Percentiles rank a stretch among this genome's conserved stretches.
phyloP scores from a whole-genome alignment of 331 rosid species.

The Malus hybrid region DNA sequence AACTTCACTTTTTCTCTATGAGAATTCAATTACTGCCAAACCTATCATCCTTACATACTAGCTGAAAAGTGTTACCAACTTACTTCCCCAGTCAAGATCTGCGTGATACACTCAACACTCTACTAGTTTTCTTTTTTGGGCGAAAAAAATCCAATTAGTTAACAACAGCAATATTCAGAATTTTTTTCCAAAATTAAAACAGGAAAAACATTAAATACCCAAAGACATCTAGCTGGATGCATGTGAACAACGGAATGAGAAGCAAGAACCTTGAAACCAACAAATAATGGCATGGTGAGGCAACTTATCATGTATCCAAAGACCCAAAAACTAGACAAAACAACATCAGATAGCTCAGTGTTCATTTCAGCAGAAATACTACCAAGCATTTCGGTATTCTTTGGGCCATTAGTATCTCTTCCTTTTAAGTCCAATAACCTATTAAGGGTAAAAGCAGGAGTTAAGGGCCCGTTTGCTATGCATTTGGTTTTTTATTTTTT shows the following conservation, averaged over 20 bases:
- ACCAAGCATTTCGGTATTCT: background rate
- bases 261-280: background rate
- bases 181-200: background rate
- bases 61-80: background rate
- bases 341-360: background rate
- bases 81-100: background rate
- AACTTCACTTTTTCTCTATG: background rate
- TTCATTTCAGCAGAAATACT: background rate
- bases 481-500: too few relatives aligned
- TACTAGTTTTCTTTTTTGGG: background rate
- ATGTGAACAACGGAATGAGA: background rate
- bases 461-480: too few relatives aligned
- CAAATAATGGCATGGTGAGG: background rate
- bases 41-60: background rate
- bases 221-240: background rate
- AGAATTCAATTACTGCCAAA: background rate
- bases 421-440: too few relatives aligned
- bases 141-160: background rate
- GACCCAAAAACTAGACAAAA: background rate
- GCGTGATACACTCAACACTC: background rate
- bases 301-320: background rate
- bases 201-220: background rate
- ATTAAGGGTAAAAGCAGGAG: too few relatives aligned
- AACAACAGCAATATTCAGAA: background rate
- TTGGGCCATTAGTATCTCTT: too few relatives aligned